Evolutionary conservation across 345 rosid genomes (phyloP), one percentile per base, ranked within the genome.

Genomic region (Ricinus communis): DNA sequence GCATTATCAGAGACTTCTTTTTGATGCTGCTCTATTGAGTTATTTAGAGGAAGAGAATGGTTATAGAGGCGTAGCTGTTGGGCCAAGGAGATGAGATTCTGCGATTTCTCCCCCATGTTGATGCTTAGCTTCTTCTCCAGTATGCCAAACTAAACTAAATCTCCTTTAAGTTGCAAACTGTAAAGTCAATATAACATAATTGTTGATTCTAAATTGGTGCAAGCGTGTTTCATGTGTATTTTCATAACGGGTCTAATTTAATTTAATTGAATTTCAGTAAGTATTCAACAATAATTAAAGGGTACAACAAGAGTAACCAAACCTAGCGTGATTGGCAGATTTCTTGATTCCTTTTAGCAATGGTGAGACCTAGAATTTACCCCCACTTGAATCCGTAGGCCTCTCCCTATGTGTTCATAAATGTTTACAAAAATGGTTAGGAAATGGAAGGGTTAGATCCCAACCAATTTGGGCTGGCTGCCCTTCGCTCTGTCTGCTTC

Each of bases 41-140:
- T 33, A 47, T 11, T 31, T n/a, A 31, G 14, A 9, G 56, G 47
- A 14, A 18, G 15, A 54, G 38, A 5, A 41, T 65, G 70, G 33
- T 57, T 43, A 65, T 68, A 41, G 52, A 63, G 65, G 50, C 77
- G 68, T 27, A 75, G 77, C 27, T 27, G 74, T 45, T 72, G 68
- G 21, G 63, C 79, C 52, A 79, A 52, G 5, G 49, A 67, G 21
- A 56, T 3, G 15, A 75, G 65, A 5, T 54, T 40, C 36, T 59
- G 53, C 24, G 68, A 71, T 25, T 55, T 72, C n/a, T 38, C 61
- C 7, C 28, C 50, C 45, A 24, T 31, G 56, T 31, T 57, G 14
- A 2, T 6, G n/a, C 15, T 13, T 24, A 7, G 25, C 0, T 45
- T 27, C 6, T 43, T 5, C 0, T 43, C 33, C n/a, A 19, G 5